Base-by-base conservation (phyloP, 148 eudicot genomes). In the Chenopodium quinoa region DNA sequence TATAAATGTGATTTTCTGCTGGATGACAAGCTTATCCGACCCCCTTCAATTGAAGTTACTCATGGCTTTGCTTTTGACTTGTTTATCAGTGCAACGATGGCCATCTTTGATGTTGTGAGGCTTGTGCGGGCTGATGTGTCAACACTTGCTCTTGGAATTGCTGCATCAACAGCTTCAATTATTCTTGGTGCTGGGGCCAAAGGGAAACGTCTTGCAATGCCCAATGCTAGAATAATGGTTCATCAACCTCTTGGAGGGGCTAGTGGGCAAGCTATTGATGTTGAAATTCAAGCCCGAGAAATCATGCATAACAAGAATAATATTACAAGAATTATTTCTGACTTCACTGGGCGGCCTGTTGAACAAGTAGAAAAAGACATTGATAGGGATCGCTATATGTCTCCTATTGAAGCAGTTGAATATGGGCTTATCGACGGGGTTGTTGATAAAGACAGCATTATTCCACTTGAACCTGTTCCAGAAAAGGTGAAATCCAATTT, bases 401-500 rank as follows among this genome's bases (percentile, higher is more conserved):
- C 98, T 82, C 98, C 98, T 19, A 89, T 94, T 78, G 98, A 94
- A 88, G 98, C 95, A 19, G 91, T 94, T 87, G 98, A 92, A 87
- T 94, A 91, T 80, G 97, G 97, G n/a, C 82, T 94, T 29, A 88
- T 94, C 71, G 98, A 94, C 63, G 97, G 97, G 46, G 91, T 94
- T 58, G 90, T 94, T 78, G 97, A 91, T 78, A 78, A 88, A 82
- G 97, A 92, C 77, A 89, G 84, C 86, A 91, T 94, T 84, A 88
- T 94, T 79, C 93, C 98, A 73, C 97, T 92, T 75, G 78, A 52
- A 77, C 97, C 98, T 66, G 91, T 91, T 62, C 98, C 93, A 4
- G 94, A 92, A 2, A 87, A 76, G 80, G 92, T 94, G 82, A 91
- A 87, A 83, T 48, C 89, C 86, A 34, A 79, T 86, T 74, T 74